Conservation (phyloP, 2,329 filamentous ascomycete species). For the Epichloe hybrida region DNA sequence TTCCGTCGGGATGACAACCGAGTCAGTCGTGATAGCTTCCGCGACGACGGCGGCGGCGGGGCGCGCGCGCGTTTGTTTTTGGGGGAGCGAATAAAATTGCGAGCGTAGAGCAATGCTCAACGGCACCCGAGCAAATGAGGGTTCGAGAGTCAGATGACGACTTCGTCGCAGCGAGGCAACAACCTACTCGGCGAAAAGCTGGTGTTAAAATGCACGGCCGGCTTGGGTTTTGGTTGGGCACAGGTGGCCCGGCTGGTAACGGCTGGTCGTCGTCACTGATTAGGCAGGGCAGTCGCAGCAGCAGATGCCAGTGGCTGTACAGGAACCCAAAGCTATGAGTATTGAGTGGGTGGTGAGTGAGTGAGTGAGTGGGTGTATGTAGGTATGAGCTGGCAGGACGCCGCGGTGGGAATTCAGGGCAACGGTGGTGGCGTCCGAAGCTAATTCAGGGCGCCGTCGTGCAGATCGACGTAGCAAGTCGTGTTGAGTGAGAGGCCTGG, state of each 20-base stretch:
- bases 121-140: slow-evolving; percentile 6
- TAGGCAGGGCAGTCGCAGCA: slow-evolving; percentile 23
- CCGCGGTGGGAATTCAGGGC: slow-evolving; percentile 22
- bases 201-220: slow-evolving; percentile 20
- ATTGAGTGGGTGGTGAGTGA: slow-evolving; percentile 40
- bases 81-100: slow-evolving; percentile 9
- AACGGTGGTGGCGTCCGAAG: slow-evolving; percentile 28
- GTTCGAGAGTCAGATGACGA: slow-evolving; percentile 9
- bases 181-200: slow-evolving; percentile 14
- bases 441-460: slow-evolving; percentile 40
- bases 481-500: not conserved
- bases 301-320: slow-evolving; percentile 28
- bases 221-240: slow-evolving; percentile 32
- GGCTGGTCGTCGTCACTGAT: slow-evolving; percentile 23
- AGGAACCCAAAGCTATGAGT: slow-evolving; percentile 41
- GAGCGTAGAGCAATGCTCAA: slow-evolving; percentile 3
- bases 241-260: slow-evolving; percentile 19
- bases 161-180: slow-evolving; percentile 10
- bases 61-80: slow-evolving; percentile 2
- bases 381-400: slow-evolving; percentile 42
- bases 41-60: not conserved
- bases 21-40: not conserved
- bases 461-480: slow-evolving; percentile 36
- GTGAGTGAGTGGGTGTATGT: slow-evolving; percentile 38
- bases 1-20: not conserved